phyloP scores from a whole-genome alignment of 495 filamentous ascomycete genomes.

The Aspergillus taichungensis region DNA sequence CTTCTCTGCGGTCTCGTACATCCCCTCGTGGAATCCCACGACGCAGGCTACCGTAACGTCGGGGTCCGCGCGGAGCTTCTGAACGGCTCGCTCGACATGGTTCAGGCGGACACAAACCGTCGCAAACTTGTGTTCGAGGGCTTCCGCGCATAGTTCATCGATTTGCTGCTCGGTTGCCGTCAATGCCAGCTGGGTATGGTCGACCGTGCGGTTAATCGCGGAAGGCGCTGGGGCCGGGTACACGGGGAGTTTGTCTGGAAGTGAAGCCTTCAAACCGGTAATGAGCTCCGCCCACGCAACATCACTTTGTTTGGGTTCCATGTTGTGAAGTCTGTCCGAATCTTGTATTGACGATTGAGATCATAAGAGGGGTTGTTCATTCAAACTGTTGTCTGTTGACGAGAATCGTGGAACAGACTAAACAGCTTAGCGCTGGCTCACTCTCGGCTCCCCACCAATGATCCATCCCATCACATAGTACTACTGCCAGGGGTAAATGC shows the following conservation, averaged over 20 bases:
- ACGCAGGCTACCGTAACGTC: slow-evolving; percentile 51
- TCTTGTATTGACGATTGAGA: too few relatives aligned
- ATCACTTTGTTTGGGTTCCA: slow-evolving; percentile 4
- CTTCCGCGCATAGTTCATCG: slow-evolving; percentile 56
- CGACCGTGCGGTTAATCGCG: slow-evolving; percentile 40
- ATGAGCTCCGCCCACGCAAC: slow-evolving; percentile 30
- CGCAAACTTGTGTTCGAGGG: slow-evolving; percentile 48
- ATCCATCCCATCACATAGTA: background rate
- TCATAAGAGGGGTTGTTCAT: too few relatives aligned
- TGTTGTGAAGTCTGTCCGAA: too few relatives aligned
- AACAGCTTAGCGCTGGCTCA: too few relatives aligned
- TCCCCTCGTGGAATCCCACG: slow-evolving; percentile 60
- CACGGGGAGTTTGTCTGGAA: slow-evolving; percentile 17
- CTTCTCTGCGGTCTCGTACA: slow-evolving; percentile 44
- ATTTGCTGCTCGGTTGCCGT: slow-evolving; percentile 47
- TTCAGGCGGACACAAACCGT: slow-evolving; percentile 50
- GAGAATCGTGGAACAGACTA: too few relatives aligned
- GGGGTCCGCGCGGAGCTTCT: slow-evolving; percentile 38
- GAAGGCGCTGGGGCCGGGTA: slow-evolving; percentile 17
- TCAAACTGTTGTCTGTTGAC: background rate
- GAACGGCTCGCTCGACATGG: slow-evolving; percentile 44
- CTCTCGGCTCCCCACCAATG: background rate
- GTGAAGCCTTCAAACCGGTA: slow-evolving; percentile 14
- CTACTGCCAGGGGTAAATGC: background rate
- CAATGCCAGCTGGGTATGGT: slow-evolving; percentile 56